A percentile compares a stretch with the other conserved stretches of the same genome.
phyloP scores from a whole-genome alignment of 805 yeast species.

The Ogataea populi-albae region DNA sequence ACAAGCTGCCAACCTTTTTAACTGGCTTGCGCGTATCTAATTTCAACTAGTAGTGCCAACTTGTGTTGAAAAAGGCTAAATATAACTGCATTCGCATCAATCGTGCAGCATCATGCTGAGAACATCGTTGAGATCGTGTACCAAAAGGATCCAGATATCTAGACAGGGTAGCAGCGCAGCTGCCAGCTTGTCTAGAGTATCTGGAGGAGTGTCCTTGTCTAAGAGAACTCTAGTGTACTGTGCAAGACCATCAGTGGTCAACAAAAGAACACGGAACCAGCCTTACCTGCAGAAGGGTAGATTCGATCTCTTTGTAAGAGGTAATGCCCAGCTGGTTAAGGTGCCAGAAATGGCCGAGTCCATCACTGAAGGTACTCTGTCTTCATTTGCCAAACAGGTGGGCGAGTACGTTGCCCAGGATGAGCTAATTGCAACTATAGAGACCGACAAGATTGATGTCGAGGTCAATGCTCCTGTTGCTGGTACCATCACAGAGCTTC shows the following conservation, averaged over 20 bases:
- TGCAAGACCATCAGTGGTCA: constrained; percentile 14
- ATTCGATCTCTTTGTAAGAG: constrained; percentile 23
- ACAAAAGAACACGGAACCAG: background rate
- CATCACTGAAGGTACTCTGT: constrained; percentile 91
- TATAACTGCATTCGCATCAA: too few species aligned
- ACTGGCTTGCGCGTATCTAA: background rate
- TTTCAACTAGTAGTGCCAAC: background rate
- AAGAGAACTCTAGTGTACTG: constrained; percentile 21
- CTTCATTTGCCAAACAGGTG: constrained; percentile 62
- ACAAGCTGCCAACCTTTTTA: constrained; percentile 1
- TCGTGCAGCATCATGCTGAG: constrained; percentile 15
- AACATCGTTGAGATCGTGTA: constrained; percentile 16
- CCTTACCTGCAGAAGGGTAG: constrained; percentile 4
- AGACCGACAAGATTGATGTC: constrained; percentile 97
- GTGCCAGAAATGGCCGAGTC: constrained; percentile 99
- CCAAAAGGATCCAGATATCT: constrained; percentile 12
- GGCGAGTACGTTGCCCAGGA: constrained; percentile 88
- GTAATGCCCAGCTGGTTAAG: constrained; percentile 53
- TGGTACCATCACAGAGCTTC: constrained; percentile 83
- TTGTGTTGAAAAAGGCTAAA: too few species aligned
- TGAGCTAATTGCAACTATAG: constrained; percentile 93
- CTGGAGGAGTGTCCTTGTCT: constrained; percentile 3
- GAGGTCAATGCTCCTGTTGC: constrained; percentile 93
- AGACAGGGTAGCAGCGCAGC: constrained; percentile 11
- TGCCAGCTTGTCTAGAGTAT: background rate